phyloP scores from a whole-genome alignment of 495 filamentous ascomycete genomes.

The Talaromyces liani region DNA sequence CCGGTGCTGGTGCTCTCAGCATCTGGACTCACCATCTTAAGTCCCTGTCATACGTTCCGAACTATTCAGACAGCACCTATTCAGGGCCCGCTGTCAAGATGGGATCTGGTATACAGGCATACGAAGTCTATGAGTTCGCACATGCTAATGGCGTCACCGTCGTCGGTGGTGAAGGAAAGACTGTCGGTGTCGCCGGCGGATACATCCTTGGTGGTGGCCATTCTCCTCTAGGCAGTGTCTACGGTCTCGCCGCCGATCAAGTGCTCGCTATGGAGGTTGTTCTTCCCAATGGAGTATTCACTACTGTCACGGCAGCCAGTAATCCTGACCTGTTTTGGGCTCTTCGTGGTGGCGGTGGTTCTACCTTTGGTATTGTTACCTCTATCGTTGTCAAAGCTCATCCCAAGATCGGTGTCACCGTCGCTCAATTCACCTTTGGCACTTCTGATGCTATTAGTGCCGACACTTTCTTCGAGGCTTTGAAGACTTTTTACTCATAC shows the following conservation, averaged over 20 bases:
- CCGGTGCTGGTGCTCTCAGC: conserved; percentile 45
- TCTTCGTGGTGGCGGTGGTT: conserved; percentile 34
- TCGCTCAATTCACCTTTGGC: conserved; percentile 34
- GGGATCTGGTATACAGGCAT: conserved; percentile 49
- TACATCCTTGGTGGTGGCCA: conserved; percentile 39
- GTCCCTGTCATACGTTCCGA: conserved; percentile 25
- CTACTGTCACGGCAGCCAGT: conserved; percentile 39
- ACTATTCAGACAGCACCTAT: conserved; percentile 30
- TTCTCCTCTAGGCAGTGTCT: conserved; percentile 14
- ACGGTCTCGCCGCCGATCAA: conserved; percentile 33
- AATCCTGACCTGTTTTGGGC: conserved; percentile 58
- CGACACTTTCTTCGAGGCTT: conserved; percentile 42
- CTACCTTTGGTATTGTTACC: conserved; percentile 45
- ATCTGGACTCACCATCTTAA: conserved; percentile 59
- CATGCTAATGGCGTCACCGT: conserved; percentile 38
- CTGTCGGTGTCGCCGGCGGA: conserved; percentile 34
- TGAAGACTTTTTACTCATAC: conserved; percentile 37
- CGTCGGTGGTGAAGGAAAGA: conserved; percentile 46
- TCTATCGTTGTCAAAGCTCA: conserved; percentile 41
- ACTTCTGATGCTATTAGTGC: conserved; percentile 20
- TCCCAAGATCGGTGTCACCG: conserved; percentile 29
- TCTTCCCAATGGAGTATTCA: conserved; percentile 44
- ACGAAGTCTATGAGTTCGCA: conserved; percentile 42
- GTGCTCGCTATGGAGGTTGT: conserved; percentile 44
- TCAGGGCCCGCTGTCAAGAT: conserved; percentile 46